Conservation (phyloP, 1,284 basidiomycete genomes). For the Cryptococcus sp. region DNA sequence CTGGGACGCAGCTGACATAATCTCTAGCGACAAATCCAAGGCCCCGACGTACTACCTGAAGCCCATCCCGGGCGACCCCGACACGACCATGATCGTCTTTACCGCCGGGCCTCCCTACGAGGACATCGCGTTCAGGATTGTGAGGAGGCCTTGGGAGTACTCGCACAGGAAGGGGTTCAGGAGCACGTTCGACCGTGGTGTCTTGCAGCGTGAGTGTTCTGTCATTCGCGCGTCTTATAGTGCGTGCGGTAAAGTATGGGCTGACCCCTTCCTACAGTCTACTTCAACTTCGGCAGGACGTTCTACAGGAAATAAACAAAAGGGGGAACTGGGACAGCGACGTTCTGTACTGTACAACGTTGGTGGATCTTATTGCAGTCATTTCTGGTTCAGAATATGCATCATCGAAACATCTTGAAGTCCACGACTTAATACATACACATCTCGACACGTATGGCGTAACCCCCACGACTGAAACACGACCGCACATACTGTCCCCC, state of each 20-base stretch:
- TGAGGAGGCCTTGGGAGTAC: slow-evolving; percentile 97
- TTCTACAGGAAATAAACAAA: slow-evolving; percentile 41
- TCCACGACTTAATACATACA: no score
- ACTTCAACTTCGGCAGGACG: slow-evolving; percentile 47
- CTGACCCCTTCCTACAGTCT: slow-evolving; percentile 27
- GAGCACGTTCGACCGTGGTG: slow-evolving; percentile 58
- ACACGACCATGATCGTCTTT: slow-evolving; percentile 90
- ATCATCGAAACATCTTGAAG: no score
- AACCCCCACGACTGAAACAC: no score
- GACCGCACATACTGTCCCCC: no score
- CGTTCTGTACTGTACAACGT: neutral
- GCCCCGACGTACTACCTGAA: slow-evolving; percentile 93
- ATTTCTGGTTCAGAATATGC: no score
- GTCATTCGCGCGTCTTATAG: neutral
- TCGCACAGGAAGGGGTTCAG: slow-evolving; percentile 65
- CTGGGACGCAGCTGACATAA: neutral
- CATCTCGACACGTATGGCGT: no score
- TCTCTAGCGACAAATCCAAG: slow-evolving; percentile 76
- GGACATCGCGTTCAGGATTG: slow-evolving; percentile 97
- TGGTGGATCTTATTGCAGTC: no score
- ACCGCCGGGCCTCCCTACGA: slow-evolving; percentile 97
- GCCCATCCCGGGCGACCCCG: slow-evolving; percentile 86
- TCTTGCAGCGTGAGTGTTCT: slow-evolving; percentile 48
- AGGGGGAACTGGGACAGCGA: neutral
- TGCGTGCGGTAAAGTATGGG: neutral